These are phyloP conservation scores for Suillus occidentalis DNA, from an alignment of 768 basidiomycete genomes.

Conservation along the genomic window DNA sequence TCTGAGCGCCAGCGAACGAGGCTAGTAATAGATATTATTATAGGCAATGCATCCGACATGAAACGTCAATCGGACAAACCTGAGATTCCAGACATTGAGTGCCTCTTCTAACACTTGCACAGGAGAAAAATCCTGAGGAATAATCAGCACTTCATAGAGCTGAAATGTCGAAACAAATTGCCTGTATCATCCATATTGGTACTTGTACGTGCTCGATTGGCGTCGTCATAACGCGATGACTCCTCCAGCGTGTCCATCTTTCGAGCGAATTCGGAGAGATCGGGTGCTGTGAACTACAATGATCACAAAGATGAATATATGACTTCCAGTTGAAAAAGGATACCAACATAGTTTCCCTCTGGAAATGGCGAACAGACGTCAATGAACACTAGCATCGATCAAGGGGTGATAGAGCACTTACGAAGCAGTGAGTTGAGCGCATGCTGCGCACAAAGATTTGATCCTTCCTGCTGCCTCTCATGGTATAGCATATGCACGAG, in stretches of 20 bases:
- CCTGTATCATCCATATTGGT: constrained; percentile 94
- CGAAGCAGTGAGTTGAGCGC: constrained; percentile 80
- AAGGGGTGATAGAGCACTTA: constrained; percentile 27
- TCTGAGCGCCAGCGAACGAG: constrained; percentile 85
- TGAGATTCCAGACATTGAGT: constrained; percentile 79
- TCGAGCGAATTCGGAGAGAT: constrained; percentile 74
- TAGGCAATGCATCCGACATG: constrained; percentile 9
- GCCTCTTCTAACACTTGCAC: constrained; percentile 87
- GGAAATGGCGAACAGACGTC: constrained; percentile 9
- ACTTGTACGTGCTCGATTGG: constrained; percentile 45
- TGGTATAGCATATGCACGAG: constrained; percentile 68
- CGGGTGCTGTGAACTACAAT: constrained; percentile 71
- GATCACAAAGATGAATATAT: constrained; percentile 16
- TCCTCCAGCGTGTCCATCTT: constrained; percentile 66
- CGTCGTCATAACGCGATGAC: constrained; percentile 46
- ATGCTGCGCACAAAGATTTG: constrained; percentile 87
- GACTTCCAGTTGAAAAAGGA: not conserved
- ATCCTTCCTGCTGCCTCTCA: constrained; percentile 74
- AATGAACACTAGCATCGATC: constrained; percentile 37
- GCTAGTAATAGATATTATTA: constrained; percentile 38
- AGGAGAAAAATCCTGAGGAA: constrained; percentile 80
- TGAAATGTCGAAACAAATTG: constrained; percentile 18
- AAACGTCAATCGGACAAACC: constrained; percentile 41
- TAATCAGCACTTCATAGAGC: not conserved
- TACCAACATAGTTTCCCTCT: constrained; percentile 53